These are phyloP conservation scores for Aegilops longissima DNA, from an alignment of 176 grass and related monocot species.

Conservation along the genomic window DNA sequence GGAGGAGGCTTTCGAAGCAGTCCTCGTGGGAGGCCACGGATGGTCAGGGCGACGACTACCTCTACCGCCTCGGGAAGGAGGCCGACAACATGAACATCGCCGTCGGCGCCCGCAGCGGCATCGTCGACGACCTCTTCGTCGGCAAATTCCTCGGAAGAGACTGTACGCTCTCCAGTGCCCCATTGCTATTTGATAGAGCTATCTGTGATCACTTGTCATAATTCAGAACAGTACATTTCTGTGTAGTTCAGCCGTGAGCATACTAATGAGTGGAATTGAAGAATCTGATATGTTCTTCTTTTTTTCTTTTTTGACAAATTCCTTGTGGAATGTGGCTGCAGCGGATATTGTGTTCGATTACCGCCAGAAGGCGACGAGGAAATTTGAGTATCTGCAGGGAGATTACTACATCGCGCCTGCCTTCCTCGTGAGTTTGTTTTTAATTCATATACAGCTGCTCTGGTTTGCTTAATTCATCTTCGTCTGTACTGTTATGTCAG, in stretches of 20 bases:
- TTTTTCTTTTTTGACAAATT: background rate
- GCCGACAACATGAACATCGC: constrained; percentile 88
- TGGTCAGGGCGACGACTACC: constrained; percentile 68
- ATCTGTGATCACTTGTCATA: background rate
- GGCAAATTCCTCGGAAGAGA: constrained; percentile 87
- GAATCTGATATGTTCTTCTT: background rate
- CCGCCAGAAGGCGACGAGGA: constrained; percentile 85
- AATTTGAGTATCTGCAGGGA: constrained; percentile 83
- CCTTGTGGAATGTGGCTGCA: constrained; percentile 38
- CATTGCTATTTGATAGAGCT: background rate
- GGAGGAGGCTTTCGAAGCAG: constrained; percentile 48
- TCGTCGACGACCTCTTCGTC: constrained; percentile 84
- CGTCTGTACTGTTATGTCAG: background rate
- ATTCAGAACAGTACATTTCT: background rate
- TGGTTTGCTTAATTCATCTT: background rate
- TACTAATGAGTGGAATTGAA: background rate
- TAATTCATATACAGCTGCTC: background rate
- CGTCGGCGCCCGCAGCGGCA: constrained; percentile 66
- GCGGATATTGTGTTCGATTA: constrained; percentile 97
- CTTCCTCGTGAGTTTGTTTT: constrained; percentile 72
- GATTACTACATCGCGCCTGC: constrained; percentile 90
- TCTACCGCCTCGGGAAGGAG: constrained; percentile 82
- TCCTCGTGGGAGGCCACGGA: constrained; percentile 85
- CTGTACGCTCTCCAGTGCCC: constrained; percentile 21
- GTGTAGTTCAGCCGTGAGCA: background rate